These are phyloP conservation scores for Pseudocercospora eumusae DNA, from an alignment of 2,329 filamentous ascomycete species.

Conservation along the genomic window DNA sequence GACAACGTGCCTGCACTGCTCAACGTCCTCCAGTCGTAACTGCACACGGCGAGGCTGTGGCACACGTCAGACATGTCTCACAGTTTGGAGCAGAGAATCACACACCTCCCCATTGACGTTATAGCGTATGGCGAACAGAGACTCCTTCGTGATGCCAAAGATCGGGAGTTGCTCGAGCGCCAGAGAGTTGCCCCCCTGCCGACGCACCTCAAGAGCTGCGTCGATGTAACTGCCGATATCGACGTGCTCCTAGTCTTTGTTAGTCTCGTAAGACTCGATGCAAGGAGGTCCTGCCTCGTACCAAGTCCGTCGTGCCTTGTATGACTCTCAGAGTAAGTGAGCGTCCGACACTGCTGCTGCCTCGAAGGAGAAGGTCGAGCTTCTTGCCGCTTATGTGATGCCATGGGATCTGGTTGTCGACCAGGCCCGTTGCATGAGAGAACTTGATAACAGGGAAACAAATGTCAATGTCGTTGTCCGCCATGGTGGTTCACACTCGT, in stretches of 20 bases:
- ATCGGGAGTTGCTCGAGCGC: constrained; percentile 47
- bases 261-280: not conserved
- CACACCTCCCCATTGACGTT: constrained; percentile 40
- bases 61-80: not conserved
- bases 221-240: constrained; percentile 36
- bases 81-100: not conserved
- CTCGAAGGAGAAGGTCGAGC: constrained; percentile 36
- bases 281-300: constrained; percentile 7
- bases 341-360: constrained; percentile 14
- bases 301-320: constrained; percentile 24
- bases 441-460: constrained; percentile 37
- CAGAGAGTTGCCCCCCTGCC: constrained; percentile 33
- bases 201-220: constrained; percentile 22
- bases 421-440: constrained; percentile 39
- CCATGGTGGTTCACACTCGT: constrained; percentile 26
- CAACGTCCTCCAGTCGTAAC: constrained; percentile 32
- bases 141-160: constrained; percentile 45
- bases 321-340: constrained; percentile 26
- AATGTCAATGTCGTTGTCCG: constrained; percentile 29
- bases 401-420: constrained; percentile 37
- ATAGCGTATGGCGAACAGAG: constrained; percentile 47
- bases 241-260: constrained; percentile 35
- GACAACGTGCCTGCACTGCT: constrained; percentile 32
- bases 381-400: constrained; percentile 36
- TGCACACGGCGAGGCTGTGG: constrained; percentile 38